Evolutionary conservation across 1,139 yeast species (phyloP).

Genomic region (Insectozyma bohioensis): DNA sequence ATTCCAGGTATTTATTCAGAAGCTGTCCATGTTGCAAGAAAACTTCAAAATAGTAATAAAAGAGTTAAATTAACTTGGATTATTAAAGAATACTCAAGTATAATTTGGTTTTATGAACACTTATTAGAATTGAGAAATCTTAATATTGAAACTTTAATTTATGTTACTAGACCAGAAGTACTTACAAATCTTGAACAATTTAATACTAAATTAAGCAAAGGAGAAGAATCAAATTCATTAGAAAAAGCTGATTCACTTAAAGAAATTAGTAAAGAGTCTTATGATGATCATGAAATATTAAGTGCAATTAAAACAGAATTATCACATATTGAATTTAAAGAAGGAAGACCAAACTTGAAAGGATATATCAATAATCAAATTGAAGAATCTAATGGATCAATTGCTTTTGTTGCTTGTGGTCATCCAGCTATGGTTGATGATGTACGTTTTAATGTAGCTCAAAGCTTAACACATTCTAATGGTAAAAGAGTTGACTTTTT

Average conservation of each 20-base stretch:
- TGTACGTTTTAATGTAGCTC: constrained; percentile 35
- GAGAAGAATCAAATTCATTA: constrained; percentile 3
- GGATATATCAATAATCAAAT: constrained; percentile 26
- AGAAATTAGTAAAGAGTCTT: not conserved
- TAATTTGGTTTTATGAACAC: constrained; percentile 54
- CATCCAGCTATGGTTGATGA: constrained; percentile 55
- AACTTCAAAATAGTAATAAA: constrained; percentile 17
- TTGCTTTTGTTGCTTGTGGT: constrained; percentile 52
- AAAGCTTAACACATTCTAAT: constrained; percentile 22
- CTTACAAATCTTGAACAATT: not conserved
- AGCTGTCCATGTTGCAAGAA: constrained; percentile 24
- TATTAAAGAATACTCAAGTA: constrained; percentile 41
- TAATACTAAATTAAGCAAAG: not conserved
- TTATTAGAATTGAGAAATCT: constrained; percentile 33
- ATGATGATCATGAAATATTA: constrained; percentile 1
- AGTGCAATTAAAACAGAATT: constrained; percentile 20
- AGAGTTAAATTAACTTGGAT: constrained; percentile 51
- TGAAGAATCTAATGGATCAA: constrained; percentile 30
- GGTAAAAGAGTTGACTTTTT: constrained; percentile 35
- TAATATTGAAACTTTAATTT: constrained; percentile 34
- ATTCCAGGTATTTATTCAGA: constrained; percentile 46
- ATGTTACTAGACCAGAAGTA: constrained; percentile 44
- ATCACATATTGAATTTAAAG: constrained; percentile 27
- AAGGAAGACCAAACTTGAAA: constrained; percentile 35
- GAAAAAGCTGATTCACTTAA: constrained; percentile 5